Evolutionary conservation across 805 yeast genomes (phyloP).

Genomic region (Debaryomyces hansenii): DNA sequence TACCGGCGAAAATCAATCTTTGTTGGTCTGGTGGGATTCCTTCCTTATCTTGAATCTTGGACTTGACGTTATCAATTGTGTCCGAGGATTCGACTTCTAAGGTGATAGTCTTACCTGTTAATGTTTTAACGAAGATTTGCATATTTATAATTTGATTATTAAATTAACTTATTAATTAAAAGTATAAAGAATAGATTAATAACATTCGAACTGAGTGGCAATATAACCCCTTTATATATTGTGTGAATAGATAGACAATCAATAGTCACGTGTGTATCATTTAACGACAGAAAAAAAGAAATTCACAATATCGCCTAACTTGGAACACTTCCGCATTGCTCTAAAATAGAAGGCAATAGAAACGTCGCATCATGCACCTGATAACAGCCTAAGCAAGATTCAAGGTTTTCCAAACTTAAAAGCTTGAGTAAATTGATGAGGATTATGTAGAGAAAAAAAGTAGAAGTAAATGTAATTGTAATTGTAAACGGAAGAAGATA

Average conservation of each 20-base stretch:
- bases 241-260: not conserved
- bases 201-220: slow-evolving; percentile 13
- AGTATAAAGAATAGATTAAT: slow-evolving; percentile 1
- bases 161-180: not conserved
- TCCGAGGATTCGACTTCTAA: slow-evolving; percentile 98
- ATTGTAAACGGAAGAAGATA: too few relatives aligned
- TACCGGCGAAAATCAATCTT: slow-evolving; percentile 99
- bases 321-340: slow-evolving; percentile 1
- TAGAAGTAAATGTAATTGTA: too few relatives aligned
- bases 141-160: slow-evolving; percentile 51
- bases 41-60: slow-evolving; percentile 98
- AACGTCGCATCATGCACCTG: not conserved
- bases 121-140: slow-evolving; percentile 99
- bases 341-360: not conserved
- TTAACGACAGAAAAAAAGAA: slow-evolving; percentile 7
- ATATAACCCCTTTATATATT: slow-evolving; percentile 17
- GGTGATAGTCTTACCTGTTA: slow-evolving; percentile 99
- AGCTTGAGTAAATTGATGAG: too few relatives aligned
- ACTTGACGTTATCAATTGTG: slow-evolving; percentile 97
- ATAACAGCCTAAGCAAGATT: not conserved
- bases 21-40: slow-evolving; percentile 99
- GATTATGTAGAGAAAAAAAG: too few relatives aligned
- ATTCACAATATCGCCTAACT: not conserved
- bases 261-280: slow-evolving; percentile 1
- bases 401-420: too few relatives aligned